A percentile compares a stretch with the other conserved stretches of the same genome.
phyloP scores from a whole-genome alignment of 1,139 yeast genomes.

The Kazachstania sp. region DNA sequence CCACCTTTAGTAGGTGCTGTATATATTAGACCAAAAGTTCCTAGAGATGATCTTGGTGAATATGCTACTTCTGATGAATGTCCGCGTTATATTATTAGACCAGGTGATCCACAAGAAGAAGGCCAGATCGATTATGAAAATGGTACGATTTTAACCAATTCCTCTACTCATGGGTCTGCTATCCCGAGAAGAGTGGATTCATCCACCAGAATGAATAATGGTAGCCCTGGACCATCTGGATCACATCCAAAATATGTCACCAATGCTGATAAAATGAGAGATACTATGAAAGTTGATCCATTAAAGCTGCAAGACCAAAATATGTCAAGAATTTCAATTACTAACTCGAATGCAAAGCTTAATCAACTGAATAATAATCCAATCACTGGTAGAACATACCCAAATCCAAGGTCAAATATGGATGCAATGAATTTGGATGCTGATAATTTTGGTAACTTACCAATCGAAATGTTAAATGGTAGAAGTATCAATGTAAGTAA shows the following conservation, averaged over 20 bases:
- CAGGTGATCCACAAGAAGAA: conserved; percentile 34
- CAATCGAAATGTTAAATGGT: not conserved
- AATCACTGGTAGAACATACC: no score
- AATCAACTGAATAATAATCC: not conserved
- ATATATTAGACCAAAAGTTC: conserved; percentile 63
- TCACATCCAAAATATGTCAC: not conserved
- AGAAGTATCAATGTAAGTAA: not conserved
- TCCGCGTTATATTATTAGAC: conserved; percentile 48
- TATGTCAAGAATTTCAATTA: not conserved
- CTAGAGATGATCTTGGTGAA: conserved; percentile 73
- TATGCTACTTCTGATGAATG: conserved; percentile 53
- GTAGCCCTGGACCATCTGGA: not conserved
- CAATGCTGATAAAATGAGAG: not conserved
- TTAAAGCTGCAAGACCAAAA: not conserved
- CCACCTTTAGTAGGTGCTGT: conserved; percentile 94
- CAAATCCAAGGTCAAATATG: not conserved
- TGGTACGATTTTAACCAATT: conserved; percentile 20
- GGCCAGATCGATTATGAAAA: conserved; percentile 29
- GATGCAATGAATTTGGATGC: not conserved
- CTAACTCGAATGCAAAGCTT: not conserved
- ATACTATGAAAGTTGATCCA: not conserved
- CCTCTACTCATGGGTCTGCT: not conserved
- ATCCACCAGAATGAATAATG: not conserved
- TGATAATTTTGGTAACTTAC: not conserved
- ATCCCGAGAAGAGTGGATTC: not conserved